Conservation (phyloP, 768 basidiomycete genomes). For the Russula ochroleuca region DNA sequence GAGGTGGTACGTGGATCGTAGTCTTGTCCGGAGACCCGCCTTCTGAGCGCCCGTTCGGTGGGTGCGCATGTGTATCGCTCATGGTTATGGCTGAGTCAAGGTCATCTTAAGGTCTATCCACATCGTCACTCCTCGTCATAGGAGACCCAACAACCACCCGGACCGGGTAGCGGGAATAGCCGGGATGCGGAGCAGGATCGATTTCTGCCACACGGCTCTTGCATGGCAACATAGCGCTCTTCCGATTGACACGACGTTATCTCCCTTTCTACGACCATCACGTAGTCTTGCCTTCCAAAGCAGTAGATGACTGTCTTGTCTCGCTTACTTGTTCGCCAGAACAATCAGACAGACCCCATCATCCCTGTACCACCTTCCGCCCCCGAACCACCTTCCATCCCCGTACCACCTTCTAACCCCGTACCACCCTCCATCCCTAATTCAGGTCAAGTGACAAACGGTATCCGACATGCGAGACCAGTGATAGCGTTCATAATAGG, state of each 20-base stretch:
- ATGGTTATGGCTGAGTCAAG: neutral
- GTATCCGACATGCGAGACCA: conserved; percentile 46
- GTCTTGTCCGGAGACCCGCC: neutral
- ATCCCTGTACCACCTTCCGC: neutral
- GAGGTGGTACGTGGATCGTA: conserved; percentile 12
- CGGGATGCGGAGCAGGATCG: neutral
- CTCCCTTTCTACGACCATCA: neutral
- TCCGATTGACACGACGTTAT: neutral
- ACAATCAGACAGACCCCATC: conserved; percentile 9
- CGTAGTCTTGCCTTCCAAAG: neutral
- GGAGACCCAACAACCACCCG: neutral
- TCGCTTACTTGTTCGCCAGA: conserved; percentile 14
- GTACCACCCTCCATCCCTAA: neutral
- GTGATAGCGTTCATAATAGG: conserved; percentile 79
- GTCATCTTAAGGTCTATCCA: neutral
- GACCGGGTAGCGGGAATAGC: neutral
- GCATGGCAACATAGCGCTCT: conserved; percentile 4
- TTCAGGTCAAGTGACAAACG: neutral
- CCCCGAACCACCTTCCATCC: neutral
- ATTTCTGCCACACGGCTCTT: too few species aligned
- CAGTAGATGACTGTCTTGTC: conserved; percentile 12
- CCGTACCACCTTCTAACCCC: neutral
- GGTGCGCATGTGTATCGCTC: neutral
- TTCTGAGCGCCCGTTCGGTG: neutral
- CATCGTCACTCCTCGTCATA: neutral